Conservation (phyloP, 805 yeast species). For the Saturnispora zaruensis region DNA sequence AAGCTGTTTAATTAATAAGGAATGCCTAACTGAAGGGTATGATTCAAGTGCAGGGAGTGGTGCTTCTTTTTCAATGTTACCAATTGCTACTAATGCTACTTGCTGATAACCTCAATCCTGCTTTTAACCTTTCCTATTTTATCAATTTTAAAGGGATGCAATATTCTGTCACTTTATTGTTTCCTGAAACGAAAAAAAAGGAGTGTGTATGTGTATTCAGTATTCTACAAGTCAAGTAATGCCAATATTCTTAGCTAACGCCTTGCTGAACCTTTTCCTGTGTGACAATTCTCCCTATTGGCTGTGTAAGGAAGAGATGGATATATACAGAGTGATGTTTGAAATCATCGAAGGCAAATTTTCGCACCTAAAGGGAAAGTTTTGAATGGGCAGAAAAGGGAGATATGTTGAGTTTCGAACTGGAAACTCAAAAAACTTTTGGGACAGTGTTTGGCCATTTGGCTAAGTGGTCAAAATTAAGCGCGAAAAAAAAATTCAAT, state of each 20-base stretch:
- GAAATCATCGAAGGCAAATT: not conserved
- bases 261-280: not conserved
- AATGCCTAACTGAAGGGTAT: not conserved
- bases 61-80: not conserved
- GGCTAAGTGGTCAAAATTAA: not conserved
- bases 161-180: not conserved
- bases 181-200: not conserved
- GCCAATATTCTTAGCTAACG: not conserved
- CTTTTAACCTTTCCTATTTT: not conserved
- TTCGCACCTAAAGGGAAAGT: not conserved
- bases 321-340: not conserved
- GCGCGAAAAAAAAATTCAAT: not conserved
- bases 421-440: not conserved
- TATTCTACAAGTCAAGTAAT: not conserved
- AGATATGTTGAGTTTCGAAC: not conserved
- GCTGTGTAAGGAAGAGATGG: conserved; percentile 1
- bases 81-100: not conserved
- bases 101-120: not conserved
- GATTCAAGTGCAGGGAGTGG: not conserved
- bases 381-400: not conserved
- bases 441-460: not conserved
- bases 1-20: not conserved
- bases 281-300: not conserved
- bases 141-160: not conserved
- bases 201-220: not conserved